A percentile compares a stretch with the other conserved stretches of the same genome.
phyloP scores from a whole-genome alignment of 2,329 filamentous ascomycete species.

The Paraphoma sp. region DNA sequence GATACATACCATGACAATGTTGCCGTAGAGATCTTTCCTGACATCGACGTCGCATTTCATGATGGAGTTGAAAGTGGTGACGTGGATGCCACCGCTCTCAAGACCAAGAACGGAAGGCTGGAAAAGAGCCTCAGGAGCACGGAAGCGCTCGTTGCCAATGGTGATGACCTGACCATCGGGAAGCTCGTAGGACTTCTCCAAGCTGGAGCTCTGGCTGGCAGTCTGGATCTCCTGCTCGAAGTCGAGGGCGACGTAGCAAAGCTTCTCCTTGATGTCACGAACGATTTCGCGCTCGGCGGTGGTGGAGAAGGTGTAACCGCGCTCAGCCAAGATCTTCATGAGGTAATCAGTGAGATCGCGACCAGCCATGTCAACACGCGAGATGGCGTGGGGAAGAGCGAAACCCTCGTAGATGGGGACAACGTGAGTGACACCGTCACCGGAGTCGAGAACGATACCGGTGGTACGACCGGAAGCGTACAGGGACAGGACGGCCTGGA shows the following conservation, averaged over 20 bases:
- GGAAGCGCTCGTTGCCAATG: slow-evolving; percentile 99
- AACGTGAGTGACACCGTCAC: slow-evolving; percentile 99
- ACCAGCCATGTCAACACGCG: slow-evolving; percentile 99
- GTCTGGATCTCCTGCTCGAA: slow-evolving; percentile 99
- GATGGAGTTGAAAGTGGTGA: slow-evolving; percentile 99
- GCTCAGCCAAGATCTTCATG: slow-evolving; percentile 99
- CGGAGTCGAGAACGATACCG: slow-evolving; percentile 99
- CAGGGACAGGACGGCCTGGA: slow-evolving; percentile 98
- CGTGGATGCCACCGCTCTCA: slow-evolving; percentile 98
- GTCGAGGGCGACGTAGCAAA: slow-evolving; percentile 99
- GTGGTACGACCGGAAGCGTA: slow-evolving; percentile 99
- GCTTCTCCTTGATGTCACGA: slow-evolving; percentile 99
- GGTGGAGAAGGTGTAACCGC: slow-evolving; percentile 99
- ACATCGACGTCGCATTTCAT: slow-evolving; percentile 99
- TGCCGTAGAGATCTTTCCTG: slow-evolving; percentile 99
- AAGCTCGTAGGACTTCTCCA: slow-evolving; percentile 99
- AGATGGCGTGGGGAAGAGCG: slow-evolving; percentile 99
- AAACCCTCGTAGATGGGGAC: slow-evolving; percentile 99
- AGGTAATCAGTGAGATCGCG: slow-evolving; percentile 99
- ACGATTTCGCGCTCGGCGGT: slow-evolving; percentile 99
- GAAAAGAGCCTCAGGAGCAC: slow-evolving; percentile 99
- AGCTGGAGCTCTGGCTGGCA: slow-evolving; percentile 94
- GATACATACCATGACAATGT: slow-evolving; percentile 97
- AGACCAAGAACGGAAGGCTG: slow-evolving; percentile 98
- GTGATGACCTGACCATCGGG: slow-evolving; percentile 99